Base-by-base conservation (phyloP, 1,139 yeast genomes). In the Geotrichum cucujoidarum region DNA sequence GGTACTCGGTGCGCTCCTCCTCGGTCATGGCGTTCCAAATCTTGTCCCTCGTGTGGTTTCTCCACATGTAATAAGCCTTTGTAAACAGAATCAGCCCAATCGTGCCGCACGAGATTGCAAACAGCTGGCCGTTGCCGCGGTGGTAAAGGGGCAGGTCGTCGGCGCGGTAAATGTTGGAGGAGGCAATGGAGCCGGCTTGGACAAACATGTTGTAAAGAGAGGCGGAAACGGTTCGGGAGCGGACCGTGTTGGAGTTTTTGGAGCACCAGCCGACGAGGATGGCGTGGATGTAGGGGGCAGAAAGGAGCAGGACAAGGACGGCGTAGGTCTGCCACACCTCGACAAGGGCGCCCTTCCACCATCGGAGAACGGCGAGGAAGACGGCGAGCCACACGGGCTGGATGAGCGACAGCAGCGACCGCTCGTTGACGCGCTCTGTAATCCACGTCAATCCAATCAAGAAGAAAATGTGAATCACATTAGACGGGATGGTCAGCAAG, bases 131-230 rank as follows among this genome's bases (percentile, higher is more conserved):
- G 54, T 81, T 80, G 22, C 87, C 89, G 24, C 75, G 64, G 43
- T 69, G 70, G 60, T 81, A 83, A 22, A 67, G 58, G 1, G 89
- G 89, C 25, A 71, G 72, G 59, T 83, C 89, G 43, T 72, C 74
- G 0, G 63, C 60, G 48, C 80, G 69, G 61, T 81, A 83, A 21
- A 81, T 71, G 55, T 80, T 76, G n/a, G 77, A 67, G 2, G 75
- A 67, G 8, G 75, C 67, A 47, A 81, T 75, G 39, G 68, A 63
- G 1, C 81, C 81, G 1, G 76, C 62, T 61, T 82, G 88, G 1
- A 77, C 80, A 55, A 71, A 71, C 68, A 81, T 80, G 58, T 81
- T 83, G 61, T 79, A 80, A 32, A 81, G 52, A 0, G 89, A 81
- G 2, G 83, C 74, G 21, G 80, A 71, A 10, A 81, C 75, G 0